Evolutionary conservation across 441 rosid species (phyloP), one percentile per base, ranked within the genome.

Genomic region (Populus hybrid): DNA sequence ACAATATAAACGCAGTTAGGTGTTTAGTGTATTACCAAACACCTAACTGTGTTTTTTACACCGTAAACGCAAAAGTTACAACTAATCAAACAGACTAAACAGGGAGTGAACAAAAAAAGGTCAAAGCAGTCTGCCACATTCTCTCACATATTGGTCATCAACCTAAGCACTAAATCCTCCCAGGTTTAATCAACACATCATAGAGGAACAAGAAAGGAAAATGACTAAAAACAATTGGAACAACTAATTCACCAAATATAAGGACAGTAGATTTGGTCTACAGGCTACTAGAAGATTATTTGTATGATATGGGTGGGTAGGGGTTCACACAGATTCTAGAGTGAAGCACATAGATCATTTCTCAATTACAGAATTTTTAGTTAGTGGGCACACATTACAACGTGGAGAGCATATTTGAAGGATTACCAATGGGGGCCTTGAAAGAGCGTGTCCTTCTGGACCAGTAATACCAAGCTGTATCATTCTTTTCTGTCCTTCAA

Each of bases 391-490:
- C 14, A 50, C 35, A 65, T 40, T 40, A 40, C 46, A 67, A 73
- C 75, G 32, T 35, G 26, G 30, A 57, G 61, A 72, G 67, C 42
- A 35, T 32, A 70, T 68, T 69, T 72, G 14, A 24, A 77, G 80
- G 78, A 73, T 84, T 93, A 94, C 99, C 97, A 88, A 88, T 40
- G 98, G 85, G 28, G 98, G 99, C 84, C 99, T 89, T 10, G 99
- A 94, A 82, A 94, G 99, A 76, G 95, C 90, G 86, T 96, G 99
- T 65, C 99, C 99, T 77, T 94, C 99, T 36, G 99, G 98, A 76
- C 99, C 99, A 26, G 90, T 92, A 77, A 95, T 90, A 79, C 98
- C 98, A 35, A 95, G 92, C 69, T 92, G 95, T 72, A 94, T 90
- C 94, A 95, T 95, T 82, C 95, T 85, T 69, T 87, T 87, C 84